These are phyloP conservation scores for Diospyros lotus DNA, from an alignment of 148 eudicot genomes.

Conservation along the genomic window DNA sequence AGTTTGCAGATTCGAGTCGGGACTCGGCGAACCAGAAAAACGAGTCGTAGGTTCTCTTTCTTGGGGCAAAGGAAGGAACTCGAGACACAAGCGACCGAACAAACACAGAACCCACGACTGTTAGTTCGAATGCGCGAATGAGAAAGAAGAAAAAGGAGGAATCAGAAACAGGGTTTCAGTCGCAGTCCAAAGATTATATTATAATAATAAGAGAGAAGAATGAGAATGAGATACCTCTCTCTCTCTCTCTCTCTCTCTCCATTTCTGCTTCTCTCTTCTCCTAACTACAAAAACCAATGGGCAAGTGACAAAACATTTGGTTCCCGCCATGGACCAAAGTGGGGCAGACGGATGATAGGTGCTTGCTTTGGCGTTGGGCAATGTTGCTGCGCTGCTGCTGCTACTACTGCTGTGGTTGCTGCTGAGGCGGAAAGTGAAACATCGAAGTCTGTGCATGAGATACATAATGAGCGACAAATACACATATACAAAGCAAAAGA, in stretches of 20 bases:
- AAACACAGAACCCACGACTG: neutral
- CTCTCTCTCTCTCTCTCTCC: neutral
- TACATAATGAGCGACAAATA: no score
- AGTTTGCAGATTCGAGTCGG: constrained; percentile 8
- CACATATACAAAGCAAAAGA: no score
- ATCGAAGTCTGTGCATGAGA: no score
- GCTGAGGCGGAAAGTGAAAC: no score
- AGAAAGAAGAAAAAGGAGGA: constrained; percentile 2
- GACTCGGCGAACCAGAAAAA: neutral
- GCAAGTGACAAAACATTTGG: constrained; percentile 7
- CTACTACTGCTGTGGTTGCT: no score
- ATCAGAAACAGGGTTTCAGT: constrained; percentile 10
- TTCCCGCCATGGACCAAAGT: constrained; percentile 11
- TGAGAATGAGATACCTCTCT: neutral
- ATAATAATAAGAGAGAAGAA: neutral
- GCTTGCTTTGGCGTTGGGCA: no score
- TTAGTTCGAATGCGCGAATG: neutral
- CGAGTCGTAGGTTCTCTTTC: neutral
- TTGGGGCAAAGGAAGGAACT: neutral
- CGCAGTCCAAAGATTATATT: neutral
- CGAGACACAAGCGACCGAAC: neutral
- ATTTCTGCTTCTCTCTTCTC: neutral
- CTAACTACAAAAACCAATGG: neutral
- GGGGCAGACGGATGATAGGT: neutral
- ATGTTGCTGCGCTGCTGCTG: no score